These are phyloP conservation scores for Davidsoniella virescens DNA, from an alignment of 2,329 filamentous ascomycete genomes.

Conservation along the genomic window DNA sequence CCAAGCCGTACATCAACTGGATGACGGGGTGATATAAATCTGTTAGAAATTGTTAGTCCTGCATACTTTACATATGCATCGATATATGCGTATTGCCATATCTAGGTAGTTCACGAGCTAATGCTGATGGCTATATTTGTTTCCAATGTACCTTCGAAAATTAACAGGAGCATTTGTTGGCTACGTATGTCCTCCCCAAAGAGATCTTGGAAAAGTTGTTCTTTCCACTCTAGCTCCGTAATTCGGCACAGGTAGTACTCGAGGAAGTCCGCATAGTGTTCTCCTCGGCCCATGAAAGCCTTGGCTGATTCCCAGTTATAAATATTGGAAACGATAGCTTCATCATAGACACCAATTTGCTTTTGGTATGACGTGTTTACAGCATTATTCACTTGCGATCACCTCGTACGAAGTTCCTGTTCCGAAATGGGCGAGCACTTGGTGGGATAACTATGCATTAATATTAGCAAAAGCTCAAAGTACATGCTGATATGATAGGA, in stretches of 20 bases:
- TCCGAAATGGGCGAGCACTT: constrained; percentile 60
- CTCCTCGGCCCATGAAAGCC: constrained; percentile 42
- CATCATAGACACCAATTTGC: constrained; percentile 29
- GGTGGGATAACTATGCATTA: constrained; percentile 44
- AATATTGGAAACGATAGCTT: constrained; percentile 37
- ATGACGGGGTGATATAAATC: constrained; percentile 68
- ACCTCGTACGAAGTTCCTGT: constrained; percentile 46
- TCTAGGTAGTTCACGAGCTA: no score
- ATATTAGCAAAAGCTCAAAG: constrained; percentile 8
- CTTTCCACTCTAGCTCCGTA: constrained; percentile 40
- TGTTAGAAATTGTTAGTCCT: constrained; percentile 15
- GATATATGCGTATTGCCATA: neutral
- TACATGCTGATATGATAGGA: neutral
- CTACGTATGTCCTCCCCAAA: constrained; percentile 49
- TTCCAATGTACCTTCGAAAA: constrained; percentile 41
- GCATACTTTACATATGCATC: constrained; percentile 2
- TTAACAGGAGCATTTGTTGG: constrained; percentile 50
- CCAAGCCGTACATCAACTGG: constrained; percentile 70
- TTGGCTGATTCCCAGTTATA: constrained; percentile 37
- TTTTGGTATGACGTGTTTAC: constrained; percentile 52
- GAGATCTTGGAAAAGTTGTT: constrained; percentile 48
- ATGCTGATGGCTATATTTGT: no score
- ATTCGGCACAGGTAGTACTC: constrained; percentile 64
- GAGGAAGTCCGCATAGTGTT: constrained; percentile 57
- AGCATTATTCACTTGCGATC: constrained; percentile 50